Conservation (phyloP, 2,329 filamentous ascomycete genomes). For the Aspergillus sp. region DNA sequence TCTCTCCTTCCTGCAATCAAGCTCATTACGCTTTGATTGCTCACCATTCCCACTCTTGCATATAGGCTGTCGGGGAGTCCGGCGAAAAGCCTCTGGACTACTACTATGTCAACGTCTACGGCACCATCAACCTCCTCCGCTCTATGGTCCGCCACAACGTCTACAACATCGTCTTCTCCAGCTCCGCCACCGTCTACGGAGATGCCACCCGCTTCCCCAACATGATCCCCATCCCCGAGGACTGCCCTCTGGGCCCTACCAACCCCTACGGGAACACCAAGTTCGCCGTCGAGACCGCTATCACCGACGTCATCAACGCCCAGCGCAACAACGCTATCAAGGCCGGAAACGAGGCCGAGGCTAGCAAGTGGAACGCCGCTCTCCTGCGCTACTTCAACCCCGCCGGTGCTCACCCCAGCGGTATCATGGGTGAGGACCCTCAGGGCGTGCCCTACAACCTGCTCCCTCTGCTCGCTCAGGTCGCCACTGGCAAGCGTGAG, state of each 20-base stretch:
- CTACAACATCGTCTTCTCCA: slow-evolving; percentile 97
- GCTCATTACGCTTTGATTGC: not conserved
- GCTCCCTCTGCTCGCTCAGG: slow-evolving; percentile 89
- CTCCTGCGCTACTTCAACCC: slow-evolving; percentile 98
- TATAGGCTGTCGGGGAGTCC: slow-evolving; percentile 91
- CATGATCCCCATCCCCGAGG: slow-evolving; percentile 99
- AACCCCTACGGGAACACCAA: slow-evolving; percentile 99
- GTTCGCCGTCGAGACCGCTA: slow-evolving; percentile 86
- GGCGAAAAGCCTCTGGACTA: slow-evolving; percentile 93
- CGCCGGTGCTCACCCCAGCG: slow-evolving; percentile 88
- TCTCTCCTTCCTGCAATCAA: not conserved
- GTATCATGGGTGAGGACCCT: slow-evolving; percentile 97
- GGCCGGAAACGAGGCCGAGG: slow-evolving; percentile 69
- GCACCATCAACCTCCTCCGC: slow-evolving; percentile 82
- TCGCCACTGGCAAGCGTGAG: slow-evolving; percentile 91
- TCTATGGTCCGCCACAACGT: slow-evolving; percentile 91
- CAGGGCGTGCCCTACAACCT: slow-evolving; percentile 96
- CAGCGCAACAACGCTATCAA: slow-evolving; percentile 83
- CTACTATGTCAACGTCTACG: slow-evolving; percentile 95
- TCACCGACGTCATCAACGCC: slow-evolving; percentile 86
- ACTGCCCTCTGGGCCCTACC: slow-evolving; percentile 93
- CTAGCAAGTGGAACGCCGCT: slow-evolving; percentile 87
- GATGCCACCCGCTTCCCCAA: slow-evolving; percentile 93
- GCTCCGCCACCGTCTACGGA: slow-evolving; percentile 96
- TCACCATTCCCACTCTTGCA: not conserved